A percentile compares a stretch with the other conserved stretches of the same genome.
phyloP scores from a whole-genome alignment of 495 filamentous ascomycete species.

The Schizothecium vesticola region DNA sequence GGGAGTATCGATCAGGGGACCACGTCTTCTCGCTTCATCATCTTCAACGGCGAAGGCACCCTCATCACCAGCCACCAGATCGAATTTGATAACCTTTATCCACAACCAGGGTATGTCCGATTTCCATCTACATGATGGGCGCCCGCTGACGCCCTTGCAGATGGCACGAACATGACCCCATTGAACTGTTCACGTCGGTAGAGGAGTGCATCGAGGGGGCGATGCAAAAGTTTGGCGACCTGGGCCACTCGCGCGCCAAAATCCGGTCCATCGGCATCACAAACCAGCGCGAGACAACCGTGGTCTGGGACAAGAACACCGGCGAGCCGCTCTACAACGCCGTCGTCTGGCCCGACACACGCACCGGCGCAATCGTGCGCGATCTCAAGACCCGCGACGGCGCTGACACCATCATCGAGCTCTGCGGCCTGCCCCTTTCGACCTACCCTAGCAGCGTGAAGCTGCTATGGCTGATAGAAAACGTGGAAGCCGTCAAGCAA shows the following conservation, averaged over 20 bases:
- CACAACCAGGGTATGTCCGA: conserved; percentile 75
- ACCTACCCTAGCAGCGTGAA: conserved; percentile 93
- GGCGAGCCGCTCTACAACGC: conserved; percentile 85
- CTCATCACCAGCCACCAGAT: conserved; percentile 85
- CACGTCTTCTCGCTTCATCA: conserved; percentile 86
- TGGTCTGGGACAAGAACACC: conserved; percentile 85
- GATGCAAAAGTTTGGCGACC: conserved; percentile 62
- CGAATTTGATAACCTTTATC: conserved; percentile 85
- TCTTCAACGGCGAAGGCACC: conserved; percentile 76
- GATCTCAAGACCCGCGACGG: conserved; percentile 63
- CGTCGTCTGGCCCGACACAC: conserved; percentile 91
- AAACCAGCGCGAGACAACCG: conserved; percentile 88
- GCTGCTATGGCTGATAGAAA: conserved; percentile 75
- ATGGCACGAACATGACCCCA: conserved; percentile 92
- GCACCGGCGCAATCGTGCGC: conserved; percentile 74
- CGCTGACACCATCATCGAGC: conserved; percentile 62
- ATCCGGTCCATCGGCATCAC: conserved; percentile 89
- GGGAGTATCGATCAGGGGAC: conserved; percentile 85
- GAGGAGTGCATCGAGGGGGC: conserved; percentile 81
- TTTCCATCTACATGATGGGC: background rate
- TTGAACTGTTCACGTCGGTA: conserved; percentile 72
- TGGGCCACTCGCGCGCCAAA: conserved; percentile 63
- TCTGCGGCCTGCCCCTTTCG: conserved; percentile 85
- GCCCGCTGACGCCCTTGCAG: conserved; percentile 37
- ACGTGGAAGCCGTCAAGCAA: conserved; percentile 63